A percentile compares a stretch with the other conserved stretches of the same genome.
These are phyloP conservation scores for Aphanomyces stellatus DNA, from an alignment of 352 stramenopile genomes.

Conservation along the genomic window DNA sequence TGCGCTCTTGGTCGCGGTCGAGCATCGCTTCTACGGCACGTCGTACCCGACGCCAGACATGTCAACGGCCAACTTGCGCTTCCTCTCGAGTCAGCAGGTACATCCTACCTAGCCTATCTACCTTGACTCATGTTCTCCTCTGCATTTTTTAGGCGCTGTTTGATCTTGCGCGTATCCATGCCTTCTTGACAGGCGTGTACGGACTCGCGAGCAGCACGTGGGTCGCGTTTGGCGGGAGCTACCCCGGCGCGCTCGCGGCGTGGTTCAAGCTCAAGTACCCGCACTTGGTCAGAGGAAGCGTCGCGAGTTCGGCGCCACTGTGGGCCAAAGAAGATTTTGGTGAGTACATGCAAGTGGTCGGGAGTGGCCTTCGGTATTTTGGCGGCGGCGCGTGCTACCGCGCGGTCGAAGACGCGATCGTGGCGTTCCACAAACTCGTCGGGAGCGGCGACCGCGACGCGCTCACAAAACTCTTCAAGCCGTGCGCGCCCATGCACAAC, in stretches of 20 bases:
- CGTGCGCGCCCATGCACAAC: constrained; percentile 65
- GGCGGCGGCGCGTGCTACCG: constrained; percentile 74
- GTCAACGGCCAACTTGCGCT: constrained; percentile 72
- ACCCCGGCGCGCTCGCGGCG: constrained; percentile 90
- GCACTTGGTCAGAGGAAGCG: constrained; percentile 84
- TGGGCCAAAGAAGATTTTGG: constrained; percentile 72
- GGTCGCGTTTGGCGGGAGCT: constrained; percentile 93
- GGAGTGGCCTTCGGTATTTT: constrained; percentile 70
- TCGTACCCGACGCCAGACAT: constrained; percentile 83
- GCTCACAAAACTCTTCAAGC: constrained; percentile 41
- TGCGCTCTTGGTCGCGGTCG: constrained; percentile 81
- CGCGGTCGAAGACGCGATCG: constrained; percentile 52
- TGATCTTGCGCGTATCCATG: constrained; percentile 87
- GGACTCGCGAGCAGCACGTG: constrained; percentile 61
- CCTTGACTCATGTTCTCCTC: background rate
- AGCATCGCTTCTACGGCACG: constrained; percentile 95
- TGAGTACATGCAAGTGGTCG: constrained; percentile 86
- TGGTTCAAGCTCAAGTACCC: constrained; percentile 92
- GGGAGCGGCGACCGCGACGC: constrained; percentile 35
- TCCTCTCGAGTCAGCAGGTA: constrained; percentile 75
- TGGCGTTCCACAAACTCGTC: constrained; percentile 41
- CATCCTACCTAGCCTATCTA: background rate
- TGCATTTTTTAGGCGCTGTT: constrained; percentile 65
- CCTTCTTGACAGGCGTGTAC: constrained; percentile 60
- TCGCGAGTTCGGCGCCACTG: constrained; percentile 87